phyloP scores from a whole-genome alignment of 2,329 filamentous ascomycete species.

The Sphaerulina populicola region DNA sequence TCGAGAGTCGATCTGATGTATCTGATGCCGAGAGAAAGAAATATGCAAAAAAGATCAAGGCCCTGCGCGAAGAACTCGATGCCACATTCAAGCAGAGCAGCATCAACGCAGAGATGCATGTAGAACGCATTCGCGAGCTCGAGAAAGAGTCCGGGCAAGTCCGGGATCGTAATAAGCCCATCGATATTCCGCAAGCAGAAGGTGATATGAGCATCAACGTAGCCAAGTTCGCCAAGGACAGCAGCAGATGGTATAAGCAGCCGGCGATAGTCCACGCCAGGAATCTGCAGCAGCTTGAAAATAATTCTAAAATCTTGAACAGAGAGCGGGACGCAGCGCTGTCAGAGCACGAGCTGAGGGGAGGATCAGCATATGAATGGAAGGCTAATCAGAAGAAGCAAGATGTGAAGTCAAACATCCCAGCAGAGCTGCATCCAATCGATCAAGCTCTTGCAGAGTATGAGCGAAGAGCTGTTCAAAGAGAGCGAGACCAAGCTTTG shows the following conservation, averaged over 20 bases:
- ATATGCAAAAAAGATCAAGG: constrained; percentile 18
- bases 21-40: constrained; percentile 11
- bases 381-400: constrained; percentile 1
- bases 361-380: constrained; percentile 4
- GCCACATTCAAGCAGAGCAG: constrained; percentile 19
- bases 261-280: constrained; percentile 15
- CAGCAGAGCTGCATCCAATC: neutral
- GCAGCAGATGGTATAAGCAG: constrained; percentile 35
- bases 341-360: constrained; percentile 5
- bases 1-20: constrained; percentile 4
- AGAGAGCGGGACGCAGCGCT: neutral
- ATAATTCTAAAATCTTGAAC: constrained; percentile 1
- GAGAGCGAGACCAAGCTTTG: constrained; percentile 29
- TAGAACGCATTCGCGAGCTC: constrained; percentile 17
- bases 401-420: neutral
- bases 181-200: constrained; percentile 29
- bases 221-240: constrained; percentile 29
- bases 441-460: constrained; percentile 9
- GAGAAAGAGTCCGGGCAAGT: constrained; percentile 14
- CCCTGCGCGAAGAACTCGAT: constrained; percentile 18
- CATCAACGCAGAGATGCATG: constrained; percentile 15
- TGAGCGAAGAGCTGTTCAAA: constrained; percentile 21
- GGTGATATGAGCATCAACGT: constrained; percentile 34
- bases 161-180: constrained; percentile 2
- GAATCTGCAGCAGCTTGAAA: constrained; percentile 4